phyloP scores from a whole-genome alignment of 768 basidiomycete genomes.

The Hericium erinaceus region DNA sequence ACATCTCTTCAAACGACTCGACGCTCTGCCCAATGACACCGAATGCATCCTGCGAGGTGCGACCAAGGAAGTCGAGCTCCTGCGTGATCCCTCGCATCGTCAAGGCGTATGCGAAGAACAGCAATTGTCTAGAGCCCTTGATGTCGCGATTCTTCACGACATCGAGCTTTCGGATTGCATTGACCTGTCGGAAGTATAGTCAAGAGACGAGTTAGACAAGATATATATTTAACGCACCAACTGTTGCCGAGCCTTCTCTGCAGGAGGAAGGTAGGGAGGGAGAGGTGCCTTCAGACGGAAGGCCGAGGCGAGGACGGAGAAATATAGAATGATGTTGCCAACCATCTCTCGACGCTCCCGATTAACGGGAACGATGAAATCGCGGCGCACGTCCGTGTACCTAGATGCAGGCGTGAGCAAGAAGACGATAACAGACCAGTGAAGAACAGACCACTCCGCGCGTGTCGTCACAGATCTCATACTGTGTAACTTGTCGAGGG shows the following conservation, averaged over 20 bases:
- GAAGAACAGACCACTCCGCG: conserved; percentile 71
- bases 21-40: conserved; percentile 82
- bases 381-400: conserved; percentile 49
- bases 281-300: conserved; percentile 84
- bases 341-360: conserved; percentile 87
- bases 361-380: conserved; percentile 90
- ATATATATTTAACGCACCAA: conserved; percentile 40
- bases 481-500: conserved; percentile 83
- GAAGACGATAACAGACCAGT: not conserved
- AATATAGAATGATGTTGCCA: conserved; percentile 88
- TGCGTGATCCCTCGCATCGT: conserved; percentile 92
- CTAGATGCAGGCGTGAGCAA: no score
- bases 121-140: conserved; percentile 72
- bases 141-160: conserved; percentile 80
- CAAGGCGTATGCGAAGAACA: conserved; percentile 91
- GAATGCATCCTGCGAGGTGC: conserved; percentile 78
- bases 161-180: conserved; percentile 76
- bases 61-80: conserved; percentile 78
- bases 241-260: conserved; percentile 71
- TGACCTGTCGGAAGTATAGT: conserved; percentile 42
- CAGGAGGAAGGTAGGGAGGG: conserved; percentile 94
- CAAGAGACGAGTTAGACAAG: not conserved
- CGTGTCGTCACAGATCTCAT: conserved; percentile 96
- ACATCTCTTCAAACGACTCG: conserved; percentile 78
- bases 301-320: conserved; percentile 70